Evolutionary conservation across 371 early-diverging fungal species (phyloP), one percentile per base, ranked within the genome.

Genomic region (Mucor racemosus): DNA sequence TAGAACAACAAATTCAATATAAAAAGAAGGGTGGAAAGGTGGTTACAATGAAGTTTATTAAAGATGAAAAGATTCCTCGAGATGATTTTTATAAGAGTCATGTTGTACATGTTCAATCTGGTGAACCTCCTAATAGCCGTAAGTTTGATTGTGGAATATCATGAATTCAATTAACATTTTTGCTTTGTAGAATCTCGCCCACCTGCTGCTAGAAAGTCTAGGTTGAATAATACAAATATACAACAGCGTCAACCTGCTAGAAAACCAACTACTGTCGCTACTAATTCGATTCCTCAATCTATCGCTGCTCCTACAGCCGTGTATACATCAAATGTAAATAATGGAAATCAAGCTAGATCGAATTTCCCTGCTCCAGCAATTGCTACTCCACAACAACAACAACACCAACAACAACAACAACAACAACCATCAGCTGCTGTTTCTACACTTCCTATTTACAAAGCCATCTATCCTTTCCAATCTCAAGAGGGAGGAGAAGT

Each of bases 31-130:
- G 90, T 50, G 84, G 80, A 66, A 94, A 94, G 73, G 67, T 79
- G 4, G 91, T 86, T 33, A 87, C 81, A 17, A 80, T 94, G 82
- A 91, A 92, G 79, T 92, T 91, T 77, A 77, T 83, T 57, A 92
- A 92, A 79, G 91, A 92, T 67, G 92, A 92, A 60, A 77, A 73
- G 21, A 73, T 80, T 56, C 73, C 60, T 38, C 78, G 84, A 36
- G 81, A 83, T 46, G 90, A 86, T 53, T 62, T 81, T 10, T 94
- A 91, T 76, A 92, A 92, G 75, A 93, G 91, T 61, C 93, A 94
- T 65, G 85, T 86, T 8, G 92, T 94, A 14, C 80, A 78, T 41
- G 84, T 92, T n/a, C 81, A 81, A 21, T 80, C 88, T 33, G 95
- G 95, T 34, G 85, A 86, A 60, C 88, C 93, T 5, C 84, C 91